Evolutionary conservation across 345 rosid species (phyloP), one percentile per base, ranked within the genome.

Genomic region (Turnera subulata): DNA sequence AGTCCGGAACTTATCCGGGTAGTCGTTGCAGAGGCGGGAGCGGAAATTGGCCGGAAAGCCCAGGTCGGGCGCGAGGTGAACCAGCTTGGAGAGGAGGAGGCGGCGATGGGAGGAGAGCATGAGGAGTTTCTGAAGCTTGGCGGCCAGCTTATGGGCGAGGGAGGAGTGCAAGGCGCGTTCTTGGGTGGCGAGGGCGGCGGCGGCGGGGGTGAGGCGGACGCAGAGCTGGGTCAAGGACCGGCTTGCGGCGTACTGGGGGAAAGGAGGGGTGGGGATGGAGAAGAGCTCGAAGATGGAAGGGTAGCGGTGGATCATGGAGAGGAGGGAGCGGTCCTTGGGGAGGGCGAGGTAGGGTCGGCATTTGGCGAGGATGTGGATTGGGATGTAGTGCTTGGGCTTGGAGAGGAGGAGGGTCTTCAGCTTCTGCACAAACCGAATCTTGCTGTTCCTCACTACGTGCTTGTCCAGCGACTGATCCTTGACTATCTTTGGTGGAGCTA

Each of bases 21-120:
- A 76, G 46, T 84, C 95, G 73, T 84, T 84, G 70, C 98, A 89
- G 35, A 89, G 91, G 19, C 89, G 73, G 35, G 95, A 88, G 55
- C 92, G 80, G 61, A 92, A 89, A 70, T 84, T 86, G n/a, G 95
- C 85, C 48, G 86, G 87, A 13, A 92, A 78, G 14, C 98, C 98
- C 43, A 92, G 84, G 78, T 92, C 91, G 6, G 95, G 91, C 1
- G 82, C 89, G 20, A 92, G 68, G 62, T 92, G 96, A 70, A 86
- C 95, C 55, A 92, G 73, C 73, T 92, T 92, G 19, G 95, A 78
- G 44, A 92, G 73, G 45, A 86, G 76, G 43, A 92, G 82, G 63
- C 91, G 68, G 7, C 48, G 76, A 66, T 88, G 89, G 56, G 91
- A 76, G 39, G 98, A 76, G 20, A 92, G 76, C 96, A 89, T 92